phyloP scores from a whole-genome alignment of 129 eudicot genomes.

The Arctium lappa region DNA sequence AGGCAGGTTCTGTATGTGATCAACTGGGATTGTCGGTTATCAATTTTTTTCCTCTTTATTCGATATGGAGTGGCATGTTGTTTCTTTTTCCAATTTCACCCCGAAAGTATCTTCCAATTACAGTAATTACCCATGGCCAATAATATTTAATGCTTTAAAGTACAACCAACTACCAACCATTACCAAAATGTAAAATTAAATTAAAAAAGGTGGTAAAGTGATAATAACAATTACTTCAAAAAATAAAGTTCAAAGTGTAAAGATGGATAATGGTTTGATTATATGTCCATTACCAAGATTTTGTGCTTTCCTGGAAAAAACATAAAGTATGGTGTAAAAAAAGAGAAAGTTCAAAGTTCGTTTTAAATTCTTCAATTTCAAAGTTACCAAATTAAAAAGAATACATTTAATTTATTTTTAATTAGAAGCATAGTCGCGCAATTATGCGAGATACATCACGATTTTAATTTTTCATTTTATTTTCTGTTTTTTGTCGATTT shows the following conservation, averaged over 20 bases:
- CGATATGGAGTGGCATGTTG: neutral
- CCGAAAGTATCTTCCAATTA: neutral
- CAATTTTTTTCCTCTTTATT: neutral
- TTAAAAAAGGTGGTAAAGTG: constrained; percentile 4
- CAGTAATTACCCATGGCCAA: constrained; percentile 15
- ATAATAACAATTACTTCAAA: neutral
- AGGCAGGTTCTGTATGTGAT: too few species aligned
- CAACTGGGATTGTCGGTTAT: too few species aligned
- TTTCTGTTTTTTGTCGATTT: too few species aligned
- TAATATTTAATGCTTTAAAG: constrained; percentile 5
- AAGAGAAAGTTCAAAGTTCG: neutral
- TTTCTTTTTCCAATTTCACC: neutral
- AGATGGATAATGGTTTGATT: constrained; percentile 16
- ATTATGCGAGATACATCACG: too few species aligned
- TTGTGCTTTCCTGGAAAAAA: constrained; percentile 1
- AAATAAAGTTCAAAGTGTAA: constrained; percentile 24
- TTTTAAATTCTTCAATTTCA: neutral
- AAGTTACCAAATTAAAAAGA: neutral
- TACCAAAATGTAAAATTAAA: constrained; percentile 1
- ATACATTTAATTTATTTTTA: neutral
- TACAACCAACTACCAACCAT: constrained; percentile 15
- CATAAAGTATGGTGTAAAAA: neutral
- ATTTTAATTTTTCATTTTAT: too few species aligned
- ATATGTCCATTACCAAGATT: neutral
- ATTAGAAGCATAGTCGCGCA: too few species aligned